Evolutionary conservation across 2,329 filamentous ascomycete species (phyloP), one percentile per base, ranked within the genome.

Genomic region (Rutstroemia sp.): DNA sequence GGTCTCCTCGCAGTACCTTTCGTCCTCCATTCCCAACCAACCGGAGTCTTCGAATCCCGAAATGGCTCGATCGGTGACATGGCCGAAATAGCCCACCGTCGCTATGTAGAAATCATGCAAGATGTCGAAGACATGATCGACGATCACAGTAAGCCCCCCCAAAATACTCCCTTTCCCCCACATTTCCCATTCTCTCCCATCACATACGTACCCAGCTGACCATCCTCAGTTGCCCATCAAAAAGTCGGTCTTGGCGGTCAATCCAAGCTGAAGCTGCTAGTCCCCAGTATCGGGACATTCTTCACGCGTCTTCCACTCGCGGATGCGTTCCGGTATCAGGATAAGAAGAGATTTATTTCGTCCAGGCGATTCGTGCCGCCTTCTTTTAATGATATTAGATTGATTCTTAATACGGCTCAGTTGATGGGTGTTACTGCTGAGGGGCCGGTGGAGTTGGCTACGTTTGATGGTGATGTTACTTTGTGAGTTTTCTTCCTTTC

Each of bases 381-480:
- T 0, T 95, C 90, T 1, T 99, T 99, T 79, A 99, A 99, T 73
- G 94, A 99, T 70, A 85, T 99, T 58, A 85, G 94, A 2, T 79
- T 96, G 23, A 87, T 95, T 52, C 82, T 99, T 64, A 99, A 99
- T 74, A 94, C 94, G 41, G 92, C 94, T 18, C 94, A 99, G 73
- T 79, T 92, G 59, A 91, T 96, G 85, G 90, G 90, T 41, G 82
- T 97, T n/a, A 87, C 90, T 16, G 83, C 82, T 23, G 75, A 77
- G 46, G 86, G 87, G 21, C 80, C 83, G 4, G 79, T 96, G 8
- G 85, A 94, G 64, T 80, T 99, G 4, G 86, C 95, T 54, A 99
- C 94, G 0, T 99, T 99, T 70, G 94, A 99, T 71, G 94, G 94
- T 72, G 94, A 99, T 72, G 91, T 99, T 51, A 99, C 94, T 1